Percentiles rank a stretch among this genome's conserved stretches.
Conservation (phyloP, 345 rosid species). For the Hibiscus syriacus region DNA sequence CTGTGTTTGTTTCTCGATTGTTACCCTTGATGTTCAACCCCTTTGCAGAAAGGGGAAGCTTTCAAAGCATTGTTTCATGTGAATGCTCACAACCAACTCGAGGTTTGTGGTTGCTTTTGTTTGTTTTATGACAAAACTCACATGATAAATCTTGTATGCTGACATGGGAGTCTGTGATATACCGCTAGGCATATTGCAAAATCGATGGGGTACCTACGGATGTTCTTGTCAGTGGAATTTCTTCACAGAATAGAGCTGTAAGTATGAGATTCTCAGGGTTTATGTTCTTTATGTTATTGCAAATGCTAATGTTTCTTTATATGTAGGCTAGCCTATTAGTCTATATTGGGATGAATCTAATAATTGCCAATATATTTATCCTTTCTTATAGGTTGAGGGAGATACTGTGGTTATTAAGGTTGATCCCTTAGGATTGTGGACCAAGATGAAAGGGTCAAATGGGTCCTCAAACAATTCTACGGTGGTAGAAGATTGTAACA, state of each 20-base stretch:
- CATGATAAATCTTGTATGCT: background rate
- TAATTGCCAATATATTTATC: slow-evolving; percentile 1
- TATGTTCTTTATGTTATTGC: background rate
- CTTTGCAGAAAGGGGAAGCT: slow-evolving; percentile 63
- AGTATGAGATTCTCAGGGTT: slow-evolving; percentile 21
- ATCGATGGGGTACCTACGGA: slow-evolving; percentile 77
- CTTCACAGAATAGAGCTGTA: too few relatives aligned
- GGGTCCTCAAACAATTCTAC: slow-evolving; percentile 26
- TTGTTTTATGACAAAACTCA: background rate
- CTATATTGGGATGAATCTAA: background rate
- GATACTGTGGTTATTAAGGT: slow-evolving; percentile 57
- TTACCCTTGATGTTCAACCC: background rate
- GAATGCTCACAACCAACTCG: slow-evolving; percentile 77
- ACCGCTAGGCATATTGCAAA: slow-evolving; percentile 79
- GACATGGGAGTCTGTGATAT: background rate
- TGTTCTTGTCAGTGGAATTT: slow-evolving; percentile 61
- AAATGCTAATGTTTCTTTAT: background rate
- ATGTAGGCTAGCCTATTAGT: background rate
- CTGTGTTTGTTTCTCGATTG: background rate
- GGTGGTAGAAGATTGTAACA: slow-evolving; percentile 25
- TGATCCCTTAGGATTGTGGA: too few relatives aligned
- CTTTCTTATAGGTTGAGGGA: slow-evolving; percentile 60
- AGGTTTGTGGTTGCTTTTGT: slow-evolving; percentile 42
- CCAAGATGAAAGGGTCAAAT: slow-evolving; percentile 72
- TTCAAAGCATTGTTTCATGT: slow-evolving; percentile 61